These are phyloP conservation scores for Linum trigynum DNA, from an alignment of 345 rosid genomes.

Conservation along the genomic window DNA sequence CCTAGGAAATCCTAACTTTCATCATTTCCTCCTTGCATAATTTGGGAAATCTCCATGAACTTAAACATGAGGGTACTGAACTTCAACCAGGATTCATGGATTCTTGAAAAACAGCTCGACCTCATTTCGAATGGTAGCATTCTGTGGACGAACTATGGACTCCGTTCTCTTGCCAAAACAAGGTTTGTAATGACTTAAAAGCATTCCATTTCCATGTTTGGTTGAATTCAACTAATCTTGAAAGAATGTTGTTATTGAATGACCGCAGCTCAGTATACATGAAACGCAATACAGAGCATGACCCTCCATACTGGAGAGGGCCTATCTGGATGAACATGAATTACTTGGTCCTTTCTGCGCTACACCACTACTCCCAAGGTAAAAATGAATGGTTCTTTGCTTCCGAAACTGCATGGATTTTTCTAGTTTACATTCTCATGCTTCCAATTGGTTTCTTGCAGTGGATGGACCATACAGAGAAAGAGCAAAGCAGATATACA, in stretches of 20 bases:
- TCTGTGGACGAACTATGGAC: conserved; percentile 81
- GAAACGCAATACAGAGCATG: conserved; percentile 80
- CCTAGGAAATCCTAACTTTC: neutral
- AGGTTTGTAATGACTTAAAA: conserved; percentile 31
- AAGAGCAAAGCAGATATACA: conserved; percentile 48
- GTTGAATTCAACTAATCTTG: neutral
- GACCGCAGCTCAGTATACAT: conserved; percentile 63
- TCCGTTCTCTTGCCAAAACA: conserved; percentile 82
- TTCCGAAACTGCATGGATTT: neutral
- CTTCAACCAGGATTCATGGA: conserved; percentile 52
- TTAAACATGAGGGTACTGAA: neutral
- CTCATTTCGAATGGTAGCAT: conserved; percentile 58
- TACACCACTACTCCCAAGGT: conserved; percentile 74
- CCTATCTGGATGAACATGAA: conserved; percentile 93
- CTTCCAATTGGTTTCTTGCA: conserved; percentile 21
- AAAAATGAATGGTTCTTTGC: neutral
- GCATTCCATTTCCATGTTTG: neutral
- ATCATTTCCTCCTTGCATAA: neutral
- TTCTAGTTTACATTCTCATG: too few species aligned
- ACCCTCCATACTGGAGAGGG: conserved; percentile 96
- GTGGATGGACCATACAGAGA: conserved; percentile 66
- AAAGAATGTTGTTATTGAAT: too few species aligned
- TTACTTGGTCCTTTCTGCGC: conserved; percentile 78
- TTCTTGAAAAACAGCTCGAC: conserved; percentile 79
- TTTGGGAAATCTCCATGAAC: neutral